Base-by-base conservation (phyloP, 2,329 filamentous ascomycete genomes). In the Penicillium sp. region DNA sequence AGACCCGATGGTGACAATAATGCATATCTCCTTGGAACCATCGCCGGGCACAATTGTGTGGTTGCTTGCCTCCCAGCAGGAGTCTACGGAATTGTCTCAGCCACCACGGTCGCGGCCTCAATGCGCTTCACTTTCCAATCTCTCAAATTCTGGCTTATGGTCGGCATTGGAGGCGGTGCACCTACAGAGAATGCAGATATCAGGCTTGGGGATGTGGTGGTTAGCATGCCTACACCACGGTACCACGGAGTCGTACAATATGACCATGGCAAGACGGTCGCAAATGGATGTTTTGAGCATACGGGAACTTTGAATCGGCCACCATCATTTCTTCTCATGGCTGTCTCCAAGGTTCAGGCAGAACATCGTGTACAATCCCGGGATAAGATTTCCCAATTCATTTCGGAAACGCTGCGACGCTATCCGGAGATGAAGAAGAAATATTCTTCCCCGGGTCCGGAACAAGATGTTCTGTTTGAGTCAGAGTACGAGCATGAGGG, bases 221-320 rank as follows among this genome's bases (percentile, higher is more conserved):
- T 48, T 21, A 48, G 46, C 16, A 28, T n/a, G n/a, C 46, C 46
- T 34, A 28, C 21, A 5, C 31, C 31, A n/a, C 24, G 21, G 9
- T 37, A 13, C 13, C n/a, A 19, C 10, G 46, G 46, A 3, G 46
- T 48, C 3, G n/a, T 48, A 11, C 46, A 48, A 18, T 48, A 39
- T 36, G 46, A 48, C 34, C 26, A 37, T 16, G 46, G 46, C 4
- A 48, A 48, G 28, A 13, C 26, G 5, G 3, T 48, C n/a, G 11
- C 23, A 13, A n/a, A 19, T 14, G 46, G 31, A 7, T 4, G 21
- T 26, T 37, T 48, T 14, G 21, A 36, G 26, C 33, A 34, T 23
- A 29, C 42, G 7, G 26, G 46, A 5, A 14, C 39, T 10, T 29
- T 51, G 18, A 51, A 51, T 31, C 34, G 34, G 24, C 48, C 48